These are phyloP conservation scores for Phialocephala sp. DNA, from an alignment of 2,329 filamentous ascomycete genomes.

Conservation along the genomic window DNA sequence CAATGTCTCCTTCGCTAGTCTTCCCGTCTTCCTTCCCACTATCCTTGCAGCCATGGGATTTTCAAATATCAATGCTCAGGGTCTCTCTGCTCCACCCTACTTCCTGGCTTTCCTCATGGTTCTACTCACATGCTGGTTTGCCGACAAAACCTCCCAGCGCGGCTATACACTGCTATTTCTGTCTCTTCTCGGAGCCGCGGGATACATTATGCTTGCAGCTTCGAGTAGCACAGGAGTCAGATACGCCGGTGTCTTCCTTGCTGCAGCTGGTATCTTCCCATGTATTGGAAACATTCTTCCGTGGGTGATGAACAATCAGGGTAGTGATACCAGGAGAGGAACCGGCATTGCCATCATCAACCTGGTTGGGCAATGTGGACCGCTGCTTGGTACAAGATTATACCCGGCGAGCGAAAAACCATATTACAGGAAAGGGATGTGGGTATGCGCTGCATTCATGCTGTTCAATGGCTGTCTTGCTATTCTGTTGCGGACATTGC, in stretches of 20 bases:
- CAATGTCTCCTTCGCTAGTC: conserved; percentile 68
- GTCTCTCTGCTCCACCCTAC: conserved; percentile 74
- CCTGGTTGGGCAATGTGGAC: conserved; percentile 68
- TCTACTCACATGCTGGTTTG: conserved; percentile 48
- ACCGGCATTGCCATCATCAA: conserved; percentile 71
- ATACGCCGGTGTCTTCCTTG: conserved; percentile 47
- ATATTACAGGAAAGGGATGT: conserved; percentile 60
- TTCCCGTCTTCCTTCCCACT: conserved; percentile 68
- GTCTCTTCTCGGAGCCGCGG: conserved; percentile 16
- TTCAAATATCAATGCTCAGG: conserved; percentile 69
- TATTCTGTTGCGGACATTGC: conserved; percentile 55
- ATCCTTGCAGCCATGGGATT: conserved; percentile 72
- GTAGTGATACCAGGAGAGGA: conserved; percentile 69
- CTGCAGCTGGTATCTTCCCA: conserved; percentile 68
- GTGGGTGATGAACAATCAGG: conserved; percentile 74
- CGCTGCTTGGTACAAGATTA: conserved; percentile 66
- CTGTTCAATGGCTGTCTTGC: conserved; percentile 63
- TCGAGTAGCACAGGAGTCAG: conserved; percentile 12
- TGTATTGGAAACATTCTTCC: conserved; percentile 74
- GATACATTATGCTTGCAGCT: conserved; percentile 25
- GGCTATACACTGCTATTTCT: conserved; percentile 14
- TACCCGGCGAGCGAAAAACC: conserved; percentile 58
- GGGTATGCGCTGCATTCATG: conserved; percentile 66
- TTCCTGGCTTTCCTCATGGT: conserved; percentile 69
- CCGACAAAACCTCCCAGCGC: conserved; percentile 20